A percentile compares a stretch with the other conserved stretches of the same genome.
phyloP scores from a whole-genome alignment of 345 rosid genomes.

The Psidium friedrichsthalianum region DNA sequence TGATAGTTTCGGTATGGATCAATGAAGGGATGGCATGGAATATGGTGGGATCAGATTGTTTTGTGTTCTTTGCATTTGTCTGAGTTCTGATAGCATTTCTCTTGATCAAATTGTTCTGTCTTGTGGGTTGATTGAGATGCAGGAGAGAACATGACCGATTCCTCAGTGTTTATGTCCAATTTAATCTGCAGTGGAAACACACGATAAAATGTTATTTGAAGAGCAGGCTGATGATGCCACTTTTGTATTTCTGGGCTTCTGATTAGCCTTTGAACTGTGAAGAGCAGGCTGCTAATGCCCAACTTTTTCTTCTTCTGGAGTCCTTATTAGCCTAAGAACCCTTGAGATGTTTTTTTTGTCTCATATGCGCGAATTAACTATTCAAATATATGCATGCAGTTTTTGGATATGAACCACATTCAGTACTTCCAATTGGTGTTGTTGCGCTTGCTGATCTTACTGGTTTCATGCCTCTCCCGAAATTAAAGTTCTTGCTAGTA shows the following conservation, averaged over 20 bases:
- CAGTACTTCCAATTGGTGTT: conserved; percentile 77
- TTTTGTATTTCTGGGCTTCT: background rate
- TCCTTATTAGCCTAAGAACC: background rate
- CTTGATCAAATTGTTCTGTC: background rate
- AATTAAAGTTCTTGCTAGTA: conserved; percentile 77
- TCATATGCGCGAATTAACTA: background rate
- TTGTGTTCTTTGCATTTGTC: background rate
- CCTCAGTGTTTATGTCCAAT: background rate
- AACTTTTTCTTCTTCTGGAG: background rate
- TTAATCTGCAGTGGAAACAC: background rate
- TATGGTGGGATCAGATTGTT: background rate
- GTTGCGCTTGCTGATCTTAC: conserved; percentile 59
- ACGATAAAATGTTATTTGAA: background rate
- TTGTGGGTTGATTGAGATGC: background rate
- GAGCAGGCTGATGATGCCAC: background rate
- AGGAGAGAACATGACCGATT: background rate
- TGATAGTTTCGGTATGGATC: background rate
- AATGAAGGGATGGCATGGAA: background rate
- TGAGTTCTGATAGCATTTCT: background rate
- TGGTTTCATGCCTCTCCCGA: conserved; percentile 80
- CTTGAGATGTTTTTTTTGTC: background rate
- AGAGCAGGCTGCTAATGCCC: background rate
- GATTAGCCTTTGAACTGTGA: background rate
- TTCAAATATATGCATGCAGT: conserved; percentile 28
- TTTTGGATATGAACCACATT: conserved; percentile 94